A percentile compares a stretch with the other conserved stretches of the same genome.
Evolutionary conservation across 2,329 filamentous ascomycete genomes (phyloP).

Genomic region (Aspergillus novoparasiticus): DNA sequence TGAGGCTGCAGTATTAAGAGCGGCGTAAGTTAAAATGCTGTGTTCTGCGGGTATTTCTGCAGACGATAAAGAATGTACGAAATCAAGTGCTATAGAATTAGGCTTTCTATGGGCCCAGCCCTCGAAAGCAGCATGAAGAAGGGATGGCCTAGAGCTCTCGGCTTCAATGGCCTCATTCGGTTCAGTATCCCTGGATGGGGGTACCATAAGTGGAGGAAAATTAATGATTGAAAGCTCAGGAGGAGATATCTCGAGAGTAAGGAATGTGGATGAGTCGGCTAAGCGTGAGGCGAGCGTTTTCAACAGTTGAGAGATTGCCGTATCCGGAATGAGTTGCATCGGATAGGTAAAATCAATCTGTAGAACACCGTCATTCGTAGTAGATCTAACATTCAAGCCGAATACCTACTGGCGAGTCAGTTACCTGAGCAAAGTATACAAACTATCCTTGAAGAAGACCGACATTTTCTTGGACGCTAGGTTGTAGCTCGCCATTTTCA

Average conservation of each 20-base stretch:
- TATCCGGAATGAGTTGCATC: constrained; percentile 20
- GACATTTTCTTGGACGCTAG: constrained; percentile 13
- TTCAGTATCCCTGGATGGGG: constrained; percentile 17
- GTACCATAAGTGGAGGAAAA: constrained; percentile 28
- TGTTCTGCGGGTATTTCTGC: constrained; percentile 20
- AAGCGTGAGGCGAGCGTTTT: constrained; percentile 19
- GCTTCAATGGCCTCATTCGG: constrained; percentile 6
- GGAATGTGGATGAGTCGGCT: constrained; percentile 15
- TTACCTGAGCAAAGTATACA: neutral
- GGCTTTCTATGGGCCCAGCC: constrained; percentile 26
- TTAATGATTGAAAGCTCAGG: constrained; percentile 29
- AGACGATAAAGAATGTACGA: constrained; percentile 28
- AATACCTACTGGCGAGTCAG: constrained; percentile 22
- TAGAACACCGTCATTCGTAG: constrained; percentile 3
- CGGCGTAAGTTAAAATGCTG: constrained; percentile 28
- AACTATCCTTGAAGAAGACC: constrained; percentile 8
- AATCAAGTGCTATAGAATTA: constrained; percentile 29
- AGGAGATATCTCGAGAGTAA: constrained; percentile 5
- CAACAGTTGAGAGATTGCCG: constrained; percentile 25
- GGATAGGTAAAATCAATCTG: constrained; percentile 24
- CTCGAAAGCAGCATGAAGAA: constrained; percentile 31
- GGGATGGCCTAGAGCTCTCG: constrained; percentile 11
- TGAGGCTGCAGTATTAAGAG: constrained; percentile 26
- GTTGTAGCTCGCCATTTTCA: constrained; percentile 21
- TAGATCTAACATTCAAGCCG: constrained; percentile 14